phyloP scores from a whole-genome alignment of 1,284 basidiomycete genomes.

The Ganoderma sinense region DNA sequence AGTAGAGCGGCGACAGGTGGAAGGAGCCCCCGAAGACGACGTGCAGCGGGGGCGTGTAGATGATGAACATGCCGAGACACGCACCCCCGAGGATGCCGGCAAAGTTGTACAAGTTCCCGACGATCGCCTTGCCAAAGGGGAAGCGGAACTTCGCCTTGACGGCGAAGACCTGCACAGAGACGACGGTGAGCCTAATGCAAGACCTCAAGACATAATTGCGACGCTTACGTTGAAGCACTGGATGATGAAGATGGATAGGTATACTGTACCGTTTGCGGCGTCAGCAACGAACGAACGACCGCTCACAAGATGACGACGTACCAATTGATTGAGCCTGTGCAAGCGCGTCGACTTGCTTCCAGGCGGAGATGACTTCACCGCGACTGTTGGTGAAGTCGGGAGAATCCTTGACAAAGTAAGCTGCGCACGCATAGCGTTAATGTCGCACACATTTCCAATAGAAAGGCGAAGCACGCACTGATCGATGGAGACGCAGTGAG shows the following conservation, averaged over 20 bases:
- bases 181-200: neutral
- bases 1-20: constrained; percentile 67
- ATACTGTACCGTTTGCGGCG: constrained; percentile 44
- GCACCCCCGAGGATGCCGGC: constrained; percentile 68
- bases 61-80: constrained; percentile 69
- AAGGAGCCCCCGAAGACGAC: constrained; percentile 71
- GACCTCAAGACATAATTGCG: neutral
- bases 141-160: constrained; percentile 70
- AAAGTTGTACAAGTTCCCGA: constrained; percentile 73
- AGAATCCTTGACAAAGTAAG: constrained; percentile 58
- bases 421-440: constrained; percentile 21
- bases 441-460: neutral
- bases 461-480: constrained; percentile 6
- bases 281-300: neutral
- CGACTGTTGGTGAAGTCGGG: constrained; percentile 63
- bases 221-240: constrained; percentile 72
- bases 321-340: constrained; percentile 69
- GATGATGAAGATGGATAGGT: constrained; percentile 70
- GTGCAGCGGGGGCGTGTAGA: constrained; percentile 73
- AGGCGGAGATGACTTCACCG: constrained; percentile 53
- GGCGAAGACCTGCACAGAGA: constrained; percentile 59
- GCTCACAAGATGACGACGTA: constrained; percentile 29
- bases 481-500: constrained; percentile 19
- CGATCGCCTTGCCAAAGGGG: constrained; percentile 64
- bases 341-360: constrained; percentile 63